phyloP scores from a whole-genome alignment of 129 eudicot species.

The Rutidosis leptorrhynchoides region DNA sequence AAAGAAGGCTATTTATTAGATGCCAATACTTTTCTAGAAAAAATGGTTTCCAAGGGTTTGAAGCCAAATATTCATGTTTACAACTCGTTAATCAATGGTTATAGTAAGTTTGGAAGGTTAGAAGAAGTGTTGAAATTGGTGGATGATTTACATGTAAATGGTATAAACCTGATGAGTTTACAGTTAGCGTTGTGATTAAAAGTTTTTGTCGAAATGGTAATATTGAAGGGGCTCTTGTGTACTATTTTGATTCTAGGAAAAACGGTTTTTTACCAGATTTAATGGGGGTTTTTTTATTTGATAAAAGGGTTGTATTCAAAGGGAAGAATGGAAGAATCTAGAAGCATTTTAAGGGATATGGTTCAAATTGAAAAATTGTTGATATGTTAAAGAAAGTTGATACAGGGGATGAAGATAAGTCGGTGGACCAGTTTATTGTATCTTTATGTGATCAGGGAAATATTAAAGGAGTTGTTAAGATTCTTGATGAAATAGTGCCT shows the following conservation, averaged over 20 bases:
- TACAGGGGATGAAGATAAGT: slow-evolving; percentile 43
- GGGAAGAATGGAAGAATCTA: slow-evolving; percentile 96
- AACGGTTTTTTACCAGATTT: slow-evolving; percentile 63
- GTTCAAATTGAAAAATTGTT: slow-evolving; percentile 52
- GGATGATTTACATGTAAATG: slow-evolving; percentile 45
- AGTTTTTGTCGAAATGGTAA: slow-evolving; percentile 69
- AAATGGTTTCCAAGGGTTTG: slow-evolving; percentile 51
- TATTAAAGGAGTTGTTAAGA: slow-evolving; percentile 52
- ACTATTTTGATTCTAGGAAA: slow-evolving; percentile 49
- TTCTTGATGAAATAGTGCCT: slow-evolving; percentile 62
- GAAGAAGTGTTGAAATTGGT: slow-evolving; percentile 59
- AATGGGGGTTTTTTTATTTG: slow-evolving; percentile 66
- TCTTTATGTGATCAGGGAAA: slow-evolving; percentile 73
- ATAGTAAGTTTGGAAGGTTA: slow-evolving; percentile 53
- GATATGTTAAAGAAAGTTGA: slow-evolving; percentile 51
- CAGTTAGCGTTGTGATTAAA: slow-evolving; percentile 60
- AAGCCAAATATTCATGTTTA: slow-evolving; percentile 59
- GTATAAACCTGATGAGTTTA: slow-evolving; percentile 65
- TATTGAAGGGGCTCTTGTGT: slow-evolving; percentile 74
- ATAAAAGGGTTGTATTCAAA: slow-evolving; percentile 74
- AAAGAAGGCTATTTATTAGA: slow-evolving; percentile 69
- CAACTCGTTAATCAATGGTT: slow-evolving; percentile 69
- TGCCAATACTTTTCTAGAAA: slow-evolving; percentile 65
- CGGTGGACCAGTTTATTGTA: slow-evolving; percentile 50
- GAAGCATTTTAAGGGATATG: slow-evolving; percentile 73